These are phyloP conservation scores for Primulina eburnea DNA, from an alignment of 257 asterid species.

Conservation along the genomic window DNA sequence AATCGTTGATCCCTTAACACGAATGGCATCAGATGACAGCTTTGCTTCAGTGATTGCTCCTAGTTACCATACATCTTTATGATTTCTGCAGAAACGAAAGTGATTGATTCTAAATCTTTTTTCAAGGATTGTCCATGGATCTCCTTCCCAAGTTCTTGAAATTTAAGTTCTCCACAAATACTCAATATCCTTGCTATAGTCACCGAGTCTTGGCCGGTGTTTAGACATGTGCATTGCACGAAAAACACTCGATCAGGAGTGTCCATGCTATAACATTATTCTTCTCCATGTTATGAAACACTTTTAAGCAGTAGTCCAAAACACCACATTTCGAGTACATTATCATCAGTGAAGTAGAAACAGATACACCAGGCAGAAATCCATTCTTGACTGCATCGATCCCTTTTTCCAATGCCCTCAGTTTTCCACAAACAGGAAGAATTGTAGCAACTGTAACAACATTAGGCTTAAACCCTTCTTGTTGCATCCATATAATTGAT, in stretches of 20 bases:
- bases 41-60: conserved; percentile 51
- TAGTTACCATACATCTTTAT: conserved; percentile 74
- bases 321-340: conserved; percentile 74
- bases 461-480: conserved; percentile 88
- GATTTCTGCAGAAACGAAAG: conserved; percentile 67
- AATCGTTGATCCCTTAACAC: conserved; percentile 67
- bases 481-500: conserved; percentile 89
- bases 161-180: conserved; percentile 52
- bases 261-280: conserved; percentile 87
- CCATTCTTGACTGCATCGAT: conserved; percentile 70
- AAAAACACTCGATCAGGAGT: conserved; percentile 85
- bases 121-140: conserved; percentile 73
- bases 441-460: conserved; percentile 74
- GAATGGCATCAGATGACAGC: conserved; percentile 45
- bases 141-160: conserved; percentile 62
- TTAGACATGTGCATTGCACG: conserved; percentile 72
- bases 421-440: conserved; percentile 83
- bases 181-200: conserved; percentile 56
- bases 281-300: conserved; percentile 57
- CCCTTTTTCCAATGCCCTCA: conserved; percentile 62
- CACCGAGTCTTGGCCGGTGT: conserved; percentile 89
- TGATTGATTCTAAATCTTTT: conserved; percentile 46
- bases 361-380: conserved; percentile 44
- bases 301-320: conserved; percentile 50
- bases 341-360: conserved; percentile 81